Evolutionary conservation across 305 asterid genomes (phyloP), one percentile per base, ranked within the genome.

Genomic region (Solanum chacoense): DNA sequence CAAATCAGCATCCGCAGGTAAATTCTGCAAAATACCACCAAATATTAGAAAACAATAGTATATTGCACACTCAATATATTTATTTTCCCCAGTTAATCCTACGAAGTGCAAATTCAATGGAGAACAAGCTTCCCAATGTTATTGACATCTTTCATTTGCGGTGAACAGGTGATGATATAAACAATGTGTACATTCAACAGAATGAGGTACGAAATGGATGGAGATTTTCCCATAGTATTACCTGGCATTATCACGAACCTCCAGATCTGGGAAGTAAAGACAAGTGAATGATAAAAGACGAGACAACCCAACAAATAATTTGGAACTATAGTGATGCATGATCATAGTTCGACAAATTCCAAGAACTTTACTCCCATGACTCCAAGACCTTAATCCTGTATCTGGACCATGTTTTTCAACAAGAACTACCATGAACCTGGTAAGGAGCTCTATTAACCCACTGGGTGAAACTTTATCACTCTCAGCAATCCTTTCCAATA

Each of bases 231-330:
- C 55, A 29, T 31, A 37, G 67, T 80, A 71, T 78, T 94, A 97
- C 99, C 99, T 96, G 88, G 99, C 98, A 91, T 89, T 93, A 92
- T 97, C 99, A 88, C 98, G 99, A 90, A 97, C 93, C 87, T 97
- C 99, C 94, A 97, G 88, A 93, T 97, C 99, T 88, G 98, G 99
- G 93, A 97, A 97, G 85, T 91, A 92, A 34, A 96, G 98, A 91
- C 97, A 92, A 63, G 92, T 88, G 90, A 93, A 93, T 76, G 95
- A 95, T 91, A 97, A 95, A 90, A 97, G 96, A 88, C 88, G 94
- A 88, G 98, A 93, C 74, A 96, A 88, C 67, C 95, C 95, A 90
- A 91, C 91, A 91, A 96, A 94, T 90, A 97, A 91, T 88, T 94
- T 94, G 86, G 99, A 97, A 93, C 98, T 93, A 73, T 88, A 93